Conservation (phyloP, 1,139 yeast genomes). For the Blastobotrys apis region DNA sequence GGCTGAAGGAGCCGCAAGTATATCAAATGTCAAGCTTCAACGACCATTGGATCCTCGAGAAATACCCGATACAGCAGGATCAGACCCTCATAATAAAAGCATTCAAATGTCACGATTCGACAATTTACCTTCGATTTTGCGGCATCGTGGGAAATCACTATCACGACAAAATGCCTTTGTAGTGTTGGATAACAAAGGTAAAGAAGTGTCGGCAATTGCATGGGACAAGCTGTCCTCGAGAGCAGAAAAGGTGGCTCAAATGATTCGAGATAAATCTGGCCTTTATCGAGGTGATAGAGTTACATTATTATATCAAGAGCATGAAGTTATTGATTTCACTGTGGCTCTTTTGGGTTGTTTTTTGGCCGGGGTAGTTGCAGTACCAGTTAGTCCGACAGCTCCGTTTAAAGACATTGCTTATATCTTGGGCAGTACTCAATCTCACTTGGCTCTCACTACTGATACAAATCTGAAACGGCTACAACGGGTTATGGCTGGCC, state of each 20-base stretch:
- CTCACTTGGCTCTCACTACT: conserved; percentile 76
- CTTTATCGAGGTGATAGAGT: conserved; percentile 80
- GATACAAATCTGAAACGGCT: conserved; percentile 70
- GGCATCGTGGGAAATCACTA: conserved; percentile 64
- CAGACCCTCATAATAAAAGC: conserved; percentile 35
- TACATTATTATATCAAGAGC: conserved; percentile 74
- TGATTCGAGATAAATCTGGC: conserved; percentile 69
- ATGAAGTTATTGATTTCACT: conserved; percentile 80
- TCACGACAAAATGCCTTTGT: conserved; percentile 68
- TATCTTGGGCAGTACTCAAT: conserved; percentile 68
- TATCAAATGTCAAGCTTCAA: conserved; percentile 31
- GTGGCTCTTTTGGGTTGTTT: conserved; percentile 89
- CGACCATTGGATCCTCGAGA: conserved; percentile 42
- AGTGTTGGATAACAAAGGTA: conserved; percentile 72
- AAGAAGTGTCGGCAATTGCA: conserved; percentile 67
- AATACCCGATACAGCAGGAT: conserved; percentile 33
- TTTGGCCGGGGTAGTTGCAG: conserved; percentile 90
- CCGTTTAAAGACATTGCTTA: conserved; percentile 66
- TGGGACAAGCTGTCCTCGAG: conserved; percentile 88
- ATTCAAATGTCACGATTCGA: conserved; percentile 43
- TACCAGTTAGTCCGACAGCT: conserved; percentile 74
- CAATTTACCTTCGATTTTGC: conserved; percentile 64
- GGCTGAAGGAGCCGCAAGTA: conserved; percentile 12
- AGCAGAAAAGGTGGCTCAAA: conserved; percentile 86
- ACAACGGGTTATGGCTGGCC: conserved; percentile 51